Conservation (phyloP, 306 rosid genomes). For the Trichosanthes truncata region DNA sequence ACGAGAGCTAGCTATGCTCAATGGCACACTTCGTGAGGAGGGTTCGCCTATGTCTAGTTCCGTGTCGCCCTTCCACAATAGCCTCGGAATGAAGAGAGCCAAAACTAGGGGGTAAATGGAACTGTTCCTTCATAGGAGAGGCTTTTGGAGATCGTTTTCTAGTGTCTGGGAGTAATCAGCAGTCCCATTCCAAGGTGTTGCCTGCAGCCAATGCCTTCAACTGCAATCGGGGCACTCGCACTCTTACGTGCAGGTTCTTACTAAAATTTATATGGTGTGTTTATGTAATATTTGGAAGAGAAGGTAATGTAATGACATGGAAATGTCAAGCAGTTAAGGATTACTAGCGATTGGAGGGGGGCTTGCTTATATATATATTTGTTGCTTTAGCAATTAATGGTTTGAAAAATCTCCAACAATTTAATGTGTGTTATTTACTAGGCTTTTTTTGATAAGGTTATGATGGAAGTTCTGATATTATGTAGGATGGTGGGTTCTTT, state of each 20-base stretch:
- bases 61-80: conserved; percentile 75
- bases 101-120: conserved; percentile 73
- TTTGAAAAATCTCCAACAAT: conserved; percentile 4
- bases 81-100: conserved; percentile 99
- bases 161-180: conserved; percentile 15
- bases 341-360: conserved; percentile 5
- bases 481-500: conserved; percentile 2
- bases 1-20: conserved; percentile 81
- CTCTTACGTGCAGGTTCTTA: conserved; percentile 14
- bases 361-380: conserved; percentile 1
- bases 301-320: conserved; percentile 11
- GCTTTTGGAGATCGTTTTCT: conserved; percentile 8
- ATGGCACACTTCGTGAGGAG: conserved; percentile 92
- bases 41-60: conserved; percentile 96
- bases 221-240: conserved; percentile 18
- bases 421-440: conserved; percentile 8
- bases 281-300: conserved; percentile 13
- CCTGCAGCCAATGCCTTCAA: conserved; percentile 11
- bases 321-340: conserved; percentile 6
- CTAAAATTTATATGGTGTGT: conserved; percentile 14
- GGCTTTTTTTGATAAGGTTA: neutral
- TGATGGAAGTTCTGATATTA: conserved; percentile 1
- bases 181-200: conserved; percentile 14
- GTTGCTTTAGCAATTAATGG: conserved; percentile 8
- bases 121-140: neutral